These are phyloP conservation scores for Agaricus sinodeliciosus DNA, from an alignment of 768 basidiomycete species.

Conservation along the genomic window DNA sequence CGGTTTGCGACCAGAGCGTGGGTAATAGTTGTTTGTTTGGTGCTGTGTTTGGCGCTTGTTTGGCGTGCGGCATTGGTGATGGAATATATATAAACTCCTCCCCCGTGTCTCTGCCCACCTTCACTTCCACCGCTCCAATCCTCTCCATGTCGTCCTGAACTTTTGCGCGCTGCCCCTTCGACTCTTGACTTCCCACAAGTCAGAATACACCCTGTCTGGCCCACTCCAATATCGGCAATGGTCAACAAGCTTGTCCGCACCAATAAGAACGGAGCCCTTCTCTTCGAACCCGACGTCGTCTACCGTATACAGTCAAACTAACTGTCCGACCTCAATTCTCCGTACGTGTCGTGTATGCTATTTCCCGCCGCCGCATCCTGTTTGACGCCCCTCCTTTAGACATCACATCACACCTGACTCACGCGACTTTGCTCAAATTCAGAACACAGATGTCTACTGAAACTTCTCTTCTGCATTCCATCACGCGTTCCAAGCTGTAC, in stretches of 20 bases:
- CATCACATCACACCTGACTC: conserved; percentile 11
- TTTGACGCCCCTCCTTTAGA: conserved; percentile 8
- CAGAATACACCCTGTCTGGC: conserved; percentile 32
- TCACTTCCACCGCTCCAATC: conserved; percentile 14
- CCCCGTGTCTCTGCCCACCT: conserved; percentile 15
- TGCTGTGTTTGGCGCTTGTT: conserved; percentile 14
- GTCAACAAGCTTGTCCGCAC: conserved; percentile 77
- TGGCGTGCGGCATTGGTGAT: conserved; percentile 7
- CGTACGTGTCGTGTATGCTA: conserved; percentile 16
- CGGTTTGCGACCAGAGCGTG: conserved; percentile 8
- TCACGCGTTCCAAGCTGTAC: conserved; percentile 73
- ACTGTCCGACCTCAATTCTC: conserved; percentile 14
- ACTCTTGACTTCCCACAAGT: conserved; percentile 16
- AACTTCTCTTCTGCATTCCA: conserved; percentile 44
- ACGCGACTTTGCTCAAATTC: conserved; percentile 9
- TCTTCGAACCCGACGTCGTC: conserved; percentile 84
- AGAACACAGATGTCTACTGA: conserved; percentile 38
- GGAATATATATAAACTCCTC: conserved; percentile 19
- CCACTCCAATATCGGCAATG: conserved; percentile 45
- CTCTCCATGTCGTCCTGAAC: conserved; percentile 11
- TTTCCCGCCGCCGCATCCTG: neutral
- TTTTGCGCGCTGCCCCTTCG: conserved; percentile 15
- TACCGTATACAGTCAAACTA: conserved; percentile 70
- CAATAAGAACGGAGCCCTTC: conserved; percentile 80
- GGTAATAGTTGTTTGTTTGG: conserved; percentile 11